Percentiles rank a stretch among this genome's conserved stretches.
Evolutionary conservation across 345 rosid genomes (phyloP).

Genomic region (Geranium rotundifolium): DNA sequence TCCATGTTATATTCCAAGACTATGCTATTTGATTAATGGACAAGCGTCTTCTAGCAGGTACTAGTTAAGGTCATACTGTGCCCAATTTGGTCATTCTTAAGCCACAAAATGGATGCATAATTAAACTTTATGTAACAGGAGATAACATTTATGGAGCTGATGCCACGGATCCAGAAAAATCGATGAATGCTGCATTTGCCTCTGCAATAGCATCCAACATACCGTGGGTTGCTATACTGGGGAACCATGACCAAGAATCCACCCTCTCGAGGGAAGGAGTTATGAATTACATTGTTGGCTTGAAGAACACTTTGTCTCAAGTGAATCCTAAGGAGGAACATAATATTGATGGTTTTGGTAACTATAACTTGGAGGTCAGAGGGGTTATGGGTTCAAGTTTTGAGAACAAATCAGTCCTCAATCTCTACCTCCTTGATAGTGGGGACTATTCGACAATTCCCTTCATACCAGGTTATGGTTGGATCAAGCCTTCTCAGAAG

Average conservation of each 20-base stretch:
- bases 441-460: slow-evolving; percentile 65
- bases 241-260: slow-evolving; percentile 87
- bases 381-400: slow-evolving; percentile 62
- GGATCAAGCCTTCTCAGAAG: slow-evolving; percentile 85
- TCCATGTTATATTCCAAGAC: neutral
- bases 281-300: slow-evolving; percentile 62
- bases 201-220: slow-evolving; percentile 65
- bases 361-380: slow-evolving; percentile 65
- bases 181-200: slow-evolving; percentile 58
- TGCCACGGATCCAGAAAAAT: slow-evolving; percentile 49
- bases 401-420: slow-evolving; percentile 69
- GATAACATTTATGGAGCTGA: slow-evolving; percentile 63
- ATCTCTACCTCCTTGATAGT: slow-evolving; percentile 75
- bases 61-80: neutral
- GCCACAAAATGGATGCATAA: neutral
- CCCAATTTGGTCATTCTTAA: neutral
- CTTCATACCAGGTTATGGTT: slow-evolving; percentile 52
- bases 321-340: slow-evolving; percentile 46
- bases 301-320: slow-evolving; percentile 55
- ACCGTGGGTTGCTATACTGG: slow-evolving; percentile 85
- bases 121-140: slow-evolving; percentile 30
- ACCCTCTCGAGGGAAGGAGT: slow-evolving; percentile 66
- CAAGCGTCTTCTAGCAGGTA: neutral
- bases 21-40: neutral
- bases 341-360: slow-evolving; percentile 78